Evolutionary conservation across 202 grass and related monocot species (phyloP).

Genomic region (Hordeum pubiflorum): DNA sequence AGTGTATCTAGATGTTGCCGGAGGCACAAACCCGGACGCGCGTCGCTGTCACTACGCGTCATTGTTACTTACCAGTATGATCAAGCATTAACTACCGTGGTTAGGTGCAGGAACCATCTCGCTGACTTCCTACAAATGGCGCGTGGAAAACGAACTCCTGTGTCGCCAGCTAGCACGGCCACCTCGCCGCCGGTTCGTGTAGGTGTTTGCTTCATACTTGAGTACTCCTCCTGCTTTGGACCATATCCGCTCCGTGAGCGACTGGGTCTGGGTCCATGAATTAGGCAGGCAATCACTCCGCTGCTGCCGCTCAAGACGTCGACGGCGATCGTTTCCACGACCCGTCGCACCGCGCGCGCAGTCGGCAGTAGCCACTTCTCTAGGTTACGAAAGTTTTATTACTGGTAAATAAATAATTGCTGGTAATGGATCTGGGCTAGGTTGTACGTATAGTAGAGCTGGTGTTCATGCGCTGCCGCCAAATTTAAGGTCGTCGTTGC

Average conservation of each 20-base stretch:
- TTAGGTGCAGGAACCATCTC: background rate
- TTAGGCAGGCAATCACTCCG: constrained; percentile 30
- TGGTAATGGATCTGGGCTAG: background rate
- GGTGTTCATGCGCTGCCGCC: constrained; percentile 11
- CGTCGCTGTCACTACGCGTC: background rate
- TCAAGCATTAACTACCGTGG: background rate
- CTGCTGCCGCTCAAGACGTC: background rate
- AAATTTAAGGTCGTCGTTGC: constrained; percentile 16
- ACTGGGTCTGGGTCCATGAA: constrained; percentile 10
- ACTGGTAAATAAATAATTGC: background rate
- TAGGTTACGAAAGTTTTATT: background rate
- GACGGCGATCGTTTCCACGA: background rate
- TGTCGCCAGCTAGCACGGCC: background rate
- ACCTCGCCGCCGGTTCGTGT: background rate
- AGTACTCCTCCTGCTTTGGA: background rate
- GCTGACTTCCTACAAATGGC: background rate
- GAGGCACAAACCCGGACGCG: background rate
- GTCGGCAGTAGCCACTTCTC: background rate
- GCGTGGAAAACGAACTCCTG: background rate
- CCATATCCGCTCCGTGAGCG: background rate
- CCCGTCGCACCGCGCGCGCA: background rate
- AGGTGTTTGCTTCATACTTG: background rate
- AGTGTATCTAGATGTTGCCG: too few relatives aligned
- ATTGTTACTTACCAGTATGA: background rate
- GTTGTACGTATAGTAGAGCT: background rate